Percentiles rank a stretch among this genome's conserved stretches.
These are phyloP conservation scores for Calocybe cyanea DNA, from an alignment of 768 basidiomycete genomes.

Conservation along the genomic window DNA sequence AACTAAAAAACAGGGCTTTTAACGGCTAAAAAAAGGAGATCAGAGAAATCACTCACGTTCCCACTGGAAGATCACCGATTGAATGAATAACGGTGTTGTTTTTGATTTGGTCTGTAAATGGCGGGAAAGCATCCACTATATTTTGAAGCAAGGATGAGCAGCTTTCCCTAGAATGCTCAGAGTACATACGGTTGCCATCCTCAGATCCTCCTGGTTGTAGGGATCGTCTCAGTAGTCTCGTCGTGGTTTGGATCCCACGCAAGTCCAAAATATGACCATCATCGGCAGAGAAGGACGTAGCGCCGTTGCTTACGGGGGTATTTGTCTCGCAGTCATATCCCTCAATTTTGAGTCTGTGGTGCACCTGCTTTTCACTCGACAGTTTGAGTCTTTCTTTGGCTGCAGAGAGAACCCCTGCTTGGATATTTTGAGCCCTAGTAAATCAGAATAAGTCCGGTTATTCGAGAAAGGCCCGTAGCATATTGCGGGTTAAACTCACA, in stretches of 20 bases:
- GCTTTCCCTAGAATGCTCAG: neutral
- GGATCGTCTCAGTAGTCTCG: constrained; percentile 6
- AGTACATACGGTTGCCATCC: constrained; percentile 8
- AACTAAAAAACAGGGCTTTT: constrained; percentile 4
- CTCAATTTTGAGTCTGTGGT: no score
- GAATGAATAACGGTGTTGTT: constrained; percentile 12
- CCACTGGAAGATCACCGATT: constrained; percentile 10
- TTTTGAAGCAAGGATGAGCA: neutral
- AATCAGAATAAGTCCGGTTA: neutral
- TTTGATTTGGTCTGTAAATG: constrained; percentile 6
- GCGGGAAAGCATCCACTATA: constrained; percentile 13
- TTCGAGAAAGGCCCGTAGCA: no score
- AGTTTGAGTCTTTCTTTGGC: no score
- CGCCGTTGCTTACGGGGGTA: no score
- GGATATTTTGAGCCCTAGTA: constrained; percentile 13
- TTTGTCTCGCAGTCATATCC: no score
- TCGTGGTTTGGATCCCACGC: no score
- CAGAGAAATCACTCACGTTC: constrained; percentile 15
- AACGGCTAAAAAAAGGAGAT: neutral
- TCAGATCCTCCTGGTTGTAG: constrained; percentile 8
- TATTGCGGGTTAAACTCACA: no score
- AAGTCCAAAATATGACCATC: no score
- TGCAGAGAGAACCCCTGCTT: no score
- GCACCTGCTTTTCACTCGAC: no score
- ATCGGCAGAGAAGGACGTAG: no score